Conservation (phyloP, 106 monocot species). For the Narthecium ossifragum region DNA sequence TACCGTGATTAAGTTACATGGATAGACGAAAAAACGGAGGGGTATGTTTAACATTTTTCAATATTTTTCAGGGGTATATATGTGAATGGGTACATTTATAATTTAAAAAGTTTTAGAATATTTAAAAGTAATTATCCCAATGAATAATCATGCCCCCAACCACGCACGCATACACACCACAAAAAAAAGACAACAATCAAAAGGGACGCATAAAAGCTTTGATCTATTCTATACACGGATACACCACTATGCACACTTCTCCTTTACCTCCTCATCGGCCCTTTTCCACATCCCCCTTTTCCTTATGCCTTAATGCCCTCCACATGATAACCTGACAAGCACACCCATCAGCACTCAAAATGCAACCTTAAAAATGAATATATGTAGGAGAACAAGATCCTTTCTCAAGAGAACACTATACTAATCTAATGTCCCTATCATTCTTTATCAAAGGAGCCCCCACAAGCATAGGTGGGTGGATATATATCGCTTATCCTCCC, state of each 20-base stretch:
- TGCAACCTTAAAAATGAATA: background rate
- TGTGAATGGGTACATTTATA: background rate
- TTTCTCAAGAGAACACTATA: background rate
- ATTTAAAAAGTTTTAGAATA: background rate
- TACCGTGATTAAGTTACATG: too few relatives aligned
- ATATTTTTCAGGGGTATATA: too few relatives aligned
- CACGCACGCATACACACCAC: too few relatives aligned
- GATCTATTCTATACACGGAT: background rate
- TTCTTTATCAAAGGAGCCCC: background rate
- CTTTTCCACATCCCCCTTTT: background rate
- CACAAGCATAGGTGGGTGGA: constrained; percentile 1
- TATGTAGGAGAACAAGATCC: background rate
- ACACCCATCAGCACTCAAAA: too few relatives aligned
- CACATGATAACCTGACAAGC: background rate
- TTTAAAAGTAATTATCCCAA: background rate
- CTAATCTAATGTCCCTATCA: too few relatives aligned
- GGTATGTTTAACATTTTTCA: too few relatives aligned
- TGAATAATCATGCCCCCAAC: background rate
- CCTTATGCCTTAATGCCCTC: background rate
- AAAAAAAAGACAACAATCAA: too few relatives aligned
- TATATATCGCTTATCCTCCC: background rate
- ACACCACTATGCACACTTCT: constrained; percentile 1
- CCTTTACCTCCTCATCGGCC: too few relatives aligned
- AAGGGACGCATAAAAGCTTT: too few relatives aligned
- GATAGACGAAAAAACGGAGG: too few relatives aligned